Base-by-base conservation (phyloP, 2,329 filamentous ascomycete species). In the Fusarium pininemorale region DNA sequence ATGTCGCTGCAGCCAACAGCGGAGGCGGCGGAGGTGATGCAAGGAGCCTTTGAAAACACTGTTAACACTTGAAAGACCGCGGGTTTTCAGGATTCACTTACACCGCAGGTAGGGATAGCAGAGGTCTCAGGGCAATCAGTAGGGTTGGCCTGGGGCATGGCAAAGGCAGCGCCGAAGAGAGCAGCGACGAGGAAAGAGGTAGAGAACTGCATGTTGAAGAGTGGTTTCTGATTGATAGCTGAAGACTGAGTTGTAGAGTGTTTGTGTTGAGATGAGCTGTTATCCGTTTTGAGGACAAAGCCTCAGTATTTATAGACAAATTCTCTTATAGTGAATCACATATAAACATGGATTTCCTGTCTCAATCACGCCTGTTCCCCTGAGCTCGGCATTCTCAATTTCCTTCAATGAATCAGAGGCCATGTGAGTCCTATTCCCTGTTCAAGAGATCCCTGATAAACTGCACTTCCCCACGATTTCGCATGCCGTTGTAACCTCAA, bases 41-140 rank as follows among this genome's bases (percentile, higher is more conserved):
- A 75, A 9, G 73, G 65, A 20, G 63, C 72, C 73, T 75, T 39
- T 3, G 0, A 0, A 20, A 24, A 24, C 18, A 18, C 6, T 3
- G 22, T 75, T 22, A 75, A 66, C 14, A 50, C 4, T 20, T 6
- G 14, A 39, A 6, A 20, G 18, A 7, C 14, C 3, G 30, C 9
- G 1, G 14, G n/a, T 20, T 8, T 20, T 14, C 4, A 11, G 14
- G 13, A 3, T 38, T 24, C 8, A 58, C 72, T 60, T 59, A 75
- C 73, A 58, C 73, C 73, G 8, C 73, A 75, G n/a, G 69, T 65
- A 10, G 73, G 73, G 37, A 75, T 73, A 22, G 73, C 73, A 32
- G 73, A 75, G n/a, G 72, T 75, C 57, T 60, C 7, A 16, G 69
- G 62, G 30, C 73, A 75, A 14, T 64, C 72, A 28, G 72, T 72